Percentiles rank a stretch among this genome's conserved stretches.
These are phyloP conservation scores for Phellinidium pouzarii DNA, from an alignment of 1,284 basidiomycete genomes.

Conservation along the genomic window DNA sequence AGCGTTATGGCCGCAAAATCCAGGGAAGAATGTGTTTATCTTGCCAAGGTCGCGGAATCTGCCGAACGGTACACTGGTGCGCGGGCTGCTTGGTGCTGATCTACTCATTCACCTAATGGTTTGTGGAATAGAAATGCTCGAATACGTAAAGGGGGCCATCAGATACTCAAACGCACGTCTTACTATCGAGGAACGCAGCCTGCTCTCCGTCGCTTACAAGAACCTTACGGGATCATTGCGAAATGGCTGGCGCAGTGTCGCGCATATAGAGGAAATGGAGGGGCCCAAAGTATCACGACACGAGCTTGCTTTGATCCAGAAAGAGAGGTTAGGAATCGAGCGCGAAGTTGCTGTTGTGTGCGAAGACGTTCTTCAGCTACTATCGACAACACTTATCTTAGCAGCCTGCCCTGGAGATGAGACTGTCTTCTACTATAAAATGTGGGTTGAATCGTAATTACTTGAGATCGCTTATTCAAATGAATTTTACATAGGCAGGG, in stretches of 20 bases:
- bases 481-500: too few relatives aligned
- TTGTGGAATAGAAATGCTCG: constrained; percentile 46
- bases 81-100: constrained; percentile 13
- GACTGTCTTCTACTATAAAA: constrained; percentile 62
- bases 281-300: constrained; percentile 28
- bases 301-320: constrained; percentile 42
- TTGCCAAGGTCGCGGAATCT: constrained; percentile 63
- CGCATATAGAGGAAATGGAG: constrained; percentile 48
- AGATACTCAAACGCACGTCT: constrained; percentile 42
- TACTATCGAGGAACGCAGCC: constrained; percentile 58
- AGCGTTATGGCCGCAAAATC: constrained; percentile 12
- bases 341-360: constrained; percentile 49
- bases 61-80: constrained; percentile 61
- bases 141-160: constrained; percentile 50
- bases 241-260: constrained; percentile 55
- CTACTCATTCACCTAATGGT: not conserved
- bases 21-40: constrained; percentile 34
- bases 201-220: constrained; percentile 66
- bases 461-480: too few relatives aligned
- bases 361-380: constrained; percentile 49
- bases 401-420: constrained; percentile 54
- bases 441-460: constrained; percentile 43
- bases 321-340: constrained; percentile 49
- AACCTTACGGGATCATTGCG: constrained; percentile 57
- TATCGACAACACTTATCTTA: constrained; percentile 49